A percentile compares a stretch with the other conserved stretches of the same genome.
These are phyloP conservation scores for Brassica cretica DNA, from an alignment of 345 rosid genomes.

Conservation along the genomic window DNA sequence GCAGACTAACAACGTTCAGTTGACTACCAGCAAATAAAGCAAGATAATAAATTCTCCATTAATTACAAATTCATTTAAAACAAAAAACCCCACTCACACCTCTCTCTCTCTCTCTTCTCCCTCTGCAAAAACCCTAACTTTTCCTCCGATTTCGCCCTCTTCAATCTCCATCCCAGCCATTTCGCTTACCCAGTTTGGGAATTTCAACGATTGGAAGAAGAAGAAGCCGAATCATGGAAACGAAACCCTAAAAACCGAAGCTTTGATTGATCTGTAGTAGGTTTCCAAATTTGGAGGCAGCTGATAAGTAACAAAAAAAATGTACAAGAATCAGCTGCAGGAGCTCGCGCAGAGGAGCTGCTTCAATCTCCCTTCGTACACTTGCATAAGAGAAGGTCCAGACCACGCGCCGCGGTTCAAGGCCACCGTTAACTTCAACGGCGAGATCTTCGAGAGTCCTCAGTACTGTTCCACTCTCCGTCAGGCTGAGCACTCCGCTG, in stretches of 20 bases:
- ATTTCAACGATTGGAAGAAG: slow-evolving; percentile 5
- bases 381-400: slow-evolving; percentile 94
- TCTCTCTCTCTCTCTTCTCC: slow-evolving; percentile 5
- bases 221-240: not conserved
- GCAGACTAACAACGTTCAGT: slow-evolving; percentile 79
- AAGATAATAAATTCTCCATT: slow-evolving; percentile 42
- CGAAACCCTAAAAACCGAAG: slow-evolving; percentile 4
- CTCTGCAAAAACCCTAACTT: slow-evolving; percentile 48
- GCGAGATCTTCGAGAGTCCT: slow-evolving; percentile 95
- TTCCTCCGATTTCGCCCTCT: slow-evolving; percentile 32
- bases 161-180: slow-evolving; percentile 23
- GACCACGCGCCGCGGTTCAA: slow-evolving; percentile 99
- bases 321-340: slow-evolving; percentile 99
- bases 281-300: not conserved
- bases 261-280: not conserved
- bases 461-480: slow-evolving; percentile 97
- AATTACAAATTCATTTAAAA: slow-evolving; percentile 31
- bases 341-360: slow-evolving; percentile 99
- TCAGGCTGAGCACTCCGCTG: slow-evolving; percentile 99
- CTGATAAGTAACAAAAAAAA: slow-evolving; percentile 14
- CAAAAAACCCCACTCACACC: slow-evolving; percentile 30
- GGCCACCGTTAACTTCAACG: slow-evolving; percentile 93
- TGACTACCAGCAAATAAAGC: slow-evolving; percentile 51
- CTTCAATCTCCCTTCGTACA: slow-evolving; percentile 91
- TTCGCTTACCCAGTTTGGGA: slow-evolving; percentile 18